Evolutionary conservation across 192 early-diverging fungal genomes (phyloP).

Genomic region (Gigaspora rosea): DNA sequence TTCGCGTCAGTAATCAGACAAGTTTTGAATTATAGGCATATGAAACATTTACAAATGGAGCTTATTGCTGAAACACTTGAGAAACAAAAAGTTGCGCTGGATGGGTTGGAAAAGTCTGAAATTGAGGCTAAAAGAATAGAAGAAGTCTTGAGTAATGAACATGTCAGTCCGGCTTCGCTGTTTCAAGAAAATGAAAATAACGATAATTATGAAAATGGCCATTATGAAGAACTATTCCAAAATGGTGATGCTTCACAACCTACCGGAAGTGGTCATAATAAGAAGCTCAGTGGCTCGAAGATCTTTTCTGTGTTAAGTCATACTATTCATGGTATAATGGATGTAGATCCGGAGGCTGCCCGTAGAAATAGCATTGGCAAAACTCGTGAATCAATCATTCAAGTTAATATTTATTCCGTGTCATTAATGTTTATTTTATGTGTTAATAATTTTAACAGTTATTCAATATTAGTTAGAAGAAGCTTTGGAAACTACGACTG

Average conservation of each 20-base stretch:
- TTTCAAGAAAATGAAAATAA: conserved; percentile 6
- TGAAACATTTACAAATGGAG: conserved; percentile 85
- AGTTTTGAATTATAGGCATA: conserved; percentile 81
- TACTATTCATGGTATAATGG: conserved; percentile 91
- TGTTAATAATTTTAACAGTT: background rate
- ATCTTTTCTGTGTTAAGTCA: conserved; percentile 61
- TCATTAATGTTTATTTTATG: background rate
- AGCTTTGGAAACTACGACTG: conserved; percentile 68
- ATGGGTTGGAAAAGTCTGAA: conserved; percentile 65
- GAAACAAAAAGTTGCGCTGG: conserved; percentile 67
- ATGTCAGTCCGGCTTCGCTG: background rate
- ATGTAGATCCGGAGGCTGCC: conserved; percentile 90
- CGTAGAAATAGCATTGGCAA: conserved; percentile 87
- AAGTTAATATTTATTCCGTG: conserved; percentile 36
- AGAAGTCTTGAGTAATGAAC: conserved; percentile 60
- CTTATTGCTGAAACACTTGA: conserved; percentile 71
- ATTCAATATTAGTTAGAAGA: conserved; percentile 62
- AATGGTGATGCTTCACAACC: conserved; percentile 21
- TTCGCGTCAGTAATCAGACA: conserved; percentile 85
- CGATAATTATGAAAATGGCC: background rate
- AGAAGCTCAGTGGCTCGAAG: conserved; percentile 48
- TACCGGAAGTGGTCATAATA: conserved; percentile 33
- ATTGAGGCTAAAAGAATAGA: conserved; percentile 72
- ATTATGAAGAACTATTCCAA: conserved; percentile 36
- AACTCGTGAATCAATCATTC: conserved; percentile 76